Base-by-base conservation (phyloP, 2,329 filamentous ascomycete species). In the Epichloe sp. region DNA sequence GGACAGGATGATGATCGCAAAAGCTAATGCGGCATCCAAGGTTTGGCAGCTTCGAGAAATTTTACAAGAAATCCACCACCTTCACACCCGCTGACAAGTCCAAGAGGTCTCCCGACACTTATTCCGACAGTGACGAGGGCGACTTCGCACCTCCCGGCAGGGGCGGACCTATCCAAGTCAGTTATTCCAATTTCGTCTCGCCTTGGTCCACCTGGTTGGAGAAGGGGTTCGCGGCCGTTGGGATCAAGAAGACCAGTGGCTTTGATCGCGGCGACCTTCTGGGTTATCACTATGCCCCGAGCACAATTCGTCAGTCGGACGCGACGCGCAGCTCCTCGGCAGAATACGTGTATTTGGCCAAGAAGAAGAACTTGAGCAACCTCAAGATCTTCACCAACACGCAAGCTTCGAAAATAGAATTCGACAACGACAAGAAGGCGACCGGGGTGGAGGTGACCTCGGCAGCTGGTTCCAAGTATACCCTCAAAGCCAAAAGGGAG, bases 351-450 rank as follows among this genome's bases (percentile, higher is more conserved):
- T 58, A 61, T 42, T 26, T 48, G 11, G 62, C 60, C 0, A 63
- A 60, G 4, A 57, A 58, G 11, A 54, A 57, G 34, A 53, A 58
- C 1, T 58, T 61, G 2, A 4, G 4, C 0, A 61, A 65, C 7
- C 60, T 76, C 3, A 68, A 60, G 3, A 59, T 76, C 0, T 75
- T 70, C 47, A 61, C 59, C 0, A 51, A 64, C 4, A 73, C 72
- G 0, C 60, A 70, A 4, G 75, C 70, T 2, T 68, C 71, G 55
- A 68, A 64, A 42, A 66, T 79, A 1, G 23, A 75, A 0, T 78
- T 76, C 44, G 57, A 71, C 47, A 40, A 40, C 0, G 54, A 64
- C 1, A 70, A 62, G 40, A 68, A 61, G 45, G 73, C 71, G 0
- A 69, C 61, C 0, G 70, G 70, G 5, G 72, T 74, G 1, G 43